Base-by-base conservation (phyloP, 139 green algal species). In the Chlorella ohadii region DNA sequence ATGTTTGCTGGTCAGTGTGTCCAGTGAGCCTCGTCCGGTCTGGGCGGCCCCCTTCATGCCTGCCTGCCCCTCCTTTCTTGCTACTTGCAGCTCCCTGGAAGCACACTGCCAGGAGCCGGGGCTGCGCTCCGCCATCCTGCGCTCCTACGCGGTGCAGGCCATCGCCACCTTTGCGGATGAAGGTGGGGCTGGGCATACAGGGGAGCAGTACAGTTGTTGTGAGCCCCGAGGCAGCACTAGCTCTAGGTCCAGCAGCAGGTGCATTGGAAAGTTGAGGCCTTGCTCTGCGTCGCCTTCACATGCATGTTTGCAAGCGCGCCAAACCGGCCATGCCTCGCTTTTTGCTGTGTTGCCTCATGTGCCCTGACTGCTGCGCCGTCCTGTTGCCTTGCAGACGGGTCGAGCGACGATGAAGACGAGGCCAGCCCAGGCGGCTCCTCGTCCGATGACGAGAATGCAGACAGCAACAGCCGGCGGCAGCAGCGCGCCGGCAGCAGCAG, bases 61-160 rank as follows among this genome's bases (percentile, higher is more conserved):
- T n/a, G n/a, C n/a, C n/a, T 36, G 28, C 63, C 63, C 12, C 7
- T 28, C 28, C 63, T 38, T 20, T 13, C 63, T 33, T 68, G 3
- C 15, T 0, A 13, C 63, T 22, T 68, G 63, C 76, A 82, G 76
- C 36, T 72, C 68, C 34, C 70, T 85, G 80, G 56, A 68, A 20
- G 80, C 68, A 2, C 68, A 85, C 70, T 39, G 55, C n/a, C 56
- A 68, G 31, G 72, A 76, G 11, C 38, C 41, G 11, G 59, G n/a
- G 20, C 68, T 74, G 72, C 72, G 72, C 19, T 33, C 59, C 23
- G 81, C 72, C 61, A 74, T 86, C 55, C 72, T 86, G 39, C 72
- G 81, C 57, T 67, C 81, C 0, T 86, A 85, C 25, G 80, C 80
- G 25, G 80, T 85, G 80, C 80, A 85, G 27, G 80, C 80, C 38